Evolutionary conservation across 208 protist genomes (phyloP), one percentile per base, ranked within the genome.

Genomic region (Trypanosoma cruzi): DNA sequence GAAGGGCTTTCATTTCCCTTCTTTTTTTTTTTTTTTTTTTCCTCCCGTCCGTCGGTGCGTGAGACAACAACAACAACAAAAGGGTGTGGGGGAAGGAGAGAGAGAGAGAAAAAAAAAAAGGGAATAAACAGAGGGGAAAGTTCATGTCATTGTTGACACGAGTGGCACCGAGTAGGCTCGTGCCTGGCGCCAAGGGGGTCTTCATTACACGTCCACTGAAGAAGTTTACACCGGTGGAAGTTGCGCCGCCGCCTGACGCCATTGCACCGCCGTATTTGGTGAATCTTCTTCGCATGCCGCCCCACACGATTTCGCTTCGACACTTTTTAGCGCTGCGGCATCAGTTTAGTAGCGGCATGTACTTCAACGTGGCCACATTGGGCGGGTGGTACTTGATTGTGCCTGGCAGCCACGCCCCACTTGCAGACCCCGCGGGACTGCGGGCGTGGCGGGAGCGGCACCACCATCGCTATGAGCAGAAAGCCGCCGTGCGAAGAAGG

Each of bases 281-380:
- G 11, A 92, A 95, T 68, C 66, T 92, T 20, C 67, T 81, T 31
- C 46, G 49, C 34, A 72, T 80, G 6, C 85, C 86, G 20, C 65
- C 31, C 0, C 78, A 82, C 32, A 68, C 69, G 42, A 83, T 93
- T 29, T 88, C 82, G 0, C 80, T 92, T 18, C 83, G 82, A 24
- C 87, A 85, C 24, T 95, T 95, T 59, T 69, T 91, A 14, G 90
- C 87, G 0, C 66, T 93, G 40, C 84, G 90, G 14, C 80, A 88
- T 57, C 81, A 84, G 62, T 92, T 90, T 64, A 85, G 76, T 68
- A 75, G 58, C 24, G 56, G 64, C 6, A 49, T 29, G 48, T 88
- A 82, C 59, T 80, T 95, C 5, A 77, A 93, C 68, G 71, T 81
- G 0, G 75, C 85, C 11, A 89, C 85, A 0, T 26, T 64, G 24